Conservation (phyloP, 768 basidiomycete species). For the Suillus sp. region DNA sequence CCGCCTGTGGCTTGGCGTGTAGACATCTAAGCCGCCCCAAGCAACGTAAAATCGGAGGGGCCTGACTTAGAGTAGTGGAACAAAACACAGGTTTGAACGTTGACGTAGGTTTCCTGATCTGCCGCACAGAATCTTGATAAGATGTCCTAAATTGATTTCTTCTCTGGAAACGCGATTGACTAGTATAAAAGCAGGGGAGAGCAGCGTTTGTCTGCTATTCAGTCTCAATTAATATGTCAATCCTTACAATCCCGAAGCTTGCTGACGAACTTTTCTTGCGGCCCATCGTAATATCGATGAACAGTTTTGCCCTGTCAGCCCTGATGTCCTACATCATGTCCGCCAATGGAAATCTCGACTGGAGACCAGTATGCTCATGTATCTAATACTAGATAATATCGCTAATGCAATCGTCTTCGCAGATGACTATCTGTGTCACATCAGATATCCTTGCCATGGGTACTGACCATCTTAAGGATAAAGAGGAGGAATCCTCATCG, state of each 20-base stretch:
- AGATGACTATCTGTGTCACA: background rate
- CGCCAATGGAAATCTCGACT: background rate
- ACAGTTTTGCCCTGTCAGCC: background rate
- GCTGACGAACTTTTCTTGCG: background rate
- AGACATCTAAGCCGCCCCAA: background rate
- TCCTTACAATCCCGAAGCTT: background rate
- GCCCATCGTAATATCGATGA: background rate
- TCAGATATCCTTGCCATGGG: background rate
- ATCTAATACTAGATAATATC: background rate
- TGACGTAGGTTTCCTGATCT: background rate
- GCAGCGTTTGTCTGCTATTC: background rate
- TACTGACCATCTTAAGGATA: background rate
- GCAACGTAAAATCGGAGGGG: background rate
- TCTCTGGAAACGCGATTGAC: background rate
- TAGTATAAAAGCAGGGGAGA: background rate
- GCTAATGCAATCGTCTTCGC: background rate
- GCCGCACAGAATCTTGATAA: background rate
- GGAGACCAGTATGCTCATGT: background rate
- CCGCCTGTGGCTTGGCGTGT: background rate
- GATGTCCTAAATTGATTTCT: background rate
- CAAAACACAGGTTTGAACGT: background rate
- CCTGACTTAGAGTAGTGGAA: background rate
- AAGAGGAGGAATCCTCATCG: background rate
- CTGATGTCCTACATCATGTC: background rate
- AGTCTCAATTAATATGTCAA: background rate